These are phyloP conservation scores for Pseudozyma pruni DNA, from an alignment of 1,284 basidiomycete species.

Conservation along the genomic window DNA sequence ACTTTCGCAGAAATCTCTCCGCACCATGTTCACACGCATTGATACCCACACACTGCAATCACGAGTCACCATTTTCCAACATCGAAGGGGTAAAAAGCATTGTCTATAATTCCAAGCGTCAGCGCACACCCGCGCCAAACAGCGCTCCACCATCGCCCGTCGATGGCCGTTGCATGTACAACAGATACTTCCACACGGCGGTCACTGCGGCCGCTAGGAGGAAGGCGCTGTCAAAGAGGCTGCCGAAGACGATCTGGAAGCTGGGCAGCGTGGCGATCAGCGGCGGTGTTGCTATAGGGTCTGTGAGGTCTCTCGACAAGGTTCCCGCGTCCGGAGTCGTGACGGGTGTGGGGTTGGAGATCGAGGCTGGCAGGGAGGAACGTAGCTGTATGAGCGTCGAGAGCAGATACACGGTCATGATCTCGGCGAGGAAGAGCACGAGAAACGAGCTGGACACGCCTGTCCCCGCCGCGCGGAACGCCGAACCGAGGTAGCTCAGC, in stretches of 20 bases:
- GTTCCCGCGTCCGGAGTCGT: not conserved
- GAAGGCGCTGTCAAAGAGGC: slow-evolving; percentile 69
- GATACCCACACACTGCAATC: slow-evolving; percentile 18
- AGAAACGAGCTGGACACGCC: slow-evolving; percentile 69
- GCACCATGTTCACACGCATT: not conserved
- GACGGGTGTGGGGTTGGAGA: slow-evolving; percentile 1
- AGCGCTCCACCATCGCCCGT: slow-evolving; percentile 38
- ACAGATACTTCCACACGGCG: slow-evolving; percentile 33
- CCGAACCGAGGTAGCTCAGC: slow-evolving; percentile 65
- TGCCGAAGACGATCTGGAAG: slow-evolving; percentile 68
- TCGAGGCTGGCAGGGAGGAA: slow-evolving; percentile 53
- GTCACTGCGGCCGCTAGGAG: slow-evolving; percentile 64
- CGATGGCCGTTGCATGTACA: slow-evolving; percentile 32
- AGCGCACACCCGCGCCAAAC: slow-evolving; percentile 22
- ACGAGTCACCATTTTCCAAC: not conserved
- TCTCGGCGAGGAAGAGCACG: slow-evolving; percentile 69
- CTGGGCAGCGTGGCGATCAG: slow-evolving; percentile 69
- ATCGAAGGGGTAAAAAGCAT: not conserved
- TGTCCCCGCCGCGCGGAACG: slow-evolving; percentile 67
- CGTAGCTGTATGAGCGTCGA: slow-evolving; percentile 70
- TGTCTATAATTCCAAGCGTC: not conserved
- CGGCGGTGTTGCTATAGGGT: slow-evolving; percentile 20
- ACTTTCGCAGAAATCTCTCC: not conserved
- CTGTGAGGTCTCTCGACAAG: not conserved
- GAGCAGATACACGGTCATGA: slow-evolving; percentile 69